Evolutionary conservation across 1,284 basidiomycete genomes (phyloP).

Genomic region (Schizopora paradoxa): DNA sequence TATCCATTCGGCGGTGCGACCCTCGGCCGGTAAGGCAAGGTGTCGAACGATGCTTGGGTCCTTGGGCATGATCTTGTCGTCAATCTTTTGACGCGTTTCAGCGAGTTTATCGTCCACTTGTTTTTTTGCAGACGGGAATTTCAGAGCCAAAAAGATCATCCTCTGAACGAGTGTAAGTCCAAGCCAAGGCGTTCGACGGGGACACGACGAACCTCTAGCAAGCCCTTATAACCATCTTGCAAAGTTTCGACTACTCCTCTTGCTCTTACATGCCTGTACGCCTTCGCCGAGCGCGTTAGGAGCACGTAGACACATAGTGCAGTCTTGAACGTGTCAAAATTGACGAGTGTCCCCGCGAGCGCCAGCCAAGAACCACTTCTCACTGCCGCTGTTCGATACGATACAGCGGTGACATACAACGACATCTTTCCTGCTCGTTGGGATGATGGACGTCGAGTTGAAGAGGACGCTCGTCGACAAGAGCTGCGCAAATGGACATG

Average conservation of each 20-base stretch:
- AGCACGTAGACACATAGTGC: constrained; percentile 60
- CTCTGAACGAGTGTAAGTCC: constrained; percentile 39
- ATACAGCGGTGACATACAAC: too few species aligned
- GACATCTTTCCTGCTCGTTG: too few species aligned
- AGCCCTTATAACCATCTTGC: constrained; percentile 12
- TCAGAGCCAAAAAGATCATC: constrained; percentile 56
- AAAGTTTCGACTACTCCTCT: constrained; percentile 52
- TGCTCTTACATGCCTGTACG: constrained; percentile 69
- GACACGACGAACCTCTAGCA: background rate
- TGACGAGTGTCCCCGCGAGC: constrained; percentile 18
- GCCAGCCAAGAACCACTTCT: background rate
- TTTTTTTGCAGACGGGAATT: constrained; percentile 59
- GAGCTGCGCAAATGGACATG: too few species aligned
- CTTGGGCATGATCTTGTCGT: constrained; percentile 62
- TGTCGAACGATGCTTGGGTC: constrained; percentile 57
- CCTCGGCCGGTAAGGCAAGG: constrained; percentile 61
- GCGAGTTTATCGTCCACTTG: constrained; percentile 71
- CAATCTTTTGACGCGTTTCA: constrained; percentile 60
- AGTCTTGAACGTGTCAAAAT: constrained; percentile 52
- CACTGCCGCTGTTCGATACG: too few species aligned
- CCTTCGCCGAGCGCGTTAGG: constrained; percentile 43
- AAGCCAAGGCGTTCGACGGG: background rate
- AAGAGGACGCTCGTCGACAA: too few species aligned
- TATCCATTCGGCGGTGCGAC: constrained; percentile 75
- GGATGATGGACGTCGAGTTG: too few species aligned